These are phyloP conservation scores for Kurtzmaniella quercitrusa DNA, from an alignment of 1,139 yeast species.

Conservation along the genomic window DNA sequence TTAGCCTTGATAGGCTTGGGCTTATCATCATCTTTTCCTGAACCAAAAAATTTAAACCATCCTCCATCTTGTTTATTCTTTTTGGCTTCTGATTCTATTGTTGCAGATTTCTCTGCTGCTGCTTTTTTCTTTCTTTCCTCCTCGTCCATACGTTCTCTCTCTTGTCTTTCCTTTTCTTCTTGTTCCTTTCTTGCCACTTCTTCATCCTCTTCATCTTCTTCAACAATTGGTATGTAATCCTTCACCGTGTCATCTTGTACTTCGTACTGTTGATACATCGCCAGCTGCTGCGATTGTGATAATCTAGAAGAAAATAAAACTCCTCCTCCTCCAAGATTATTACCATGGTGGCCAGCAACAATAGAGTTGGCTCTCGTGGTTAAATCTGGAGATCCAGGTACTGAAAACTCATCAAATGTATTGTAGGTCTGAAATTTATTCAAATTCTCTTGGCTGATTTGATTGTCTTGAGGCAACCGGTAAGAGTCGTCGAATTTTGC, in stretches of 20 bases:
- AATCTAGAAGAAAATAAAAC: conserved; percentile 34
- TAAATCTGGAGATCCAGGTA: conserved; percentile 45
- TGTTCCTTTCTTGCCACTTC: conserved; percentile 12
- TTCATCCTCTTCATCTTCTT: conserved; percentile 43
- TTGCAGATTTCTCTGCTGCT: conserved; percentile 11
- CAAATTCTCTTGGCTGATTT: conserved; percentile 4
- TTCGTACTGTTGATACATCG: conserved; percentile 44
- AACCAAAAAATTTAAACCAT: conserved; percentile 47
- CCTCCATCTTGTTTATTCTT: conserved; percentile 18
- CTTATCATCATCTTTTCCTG: conserved; percentile 47
- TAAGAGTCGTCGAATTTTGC: conserved; percentile 2
- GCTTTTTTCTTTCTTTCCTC: conserved; percentile 12
- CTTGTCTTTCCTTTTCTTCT: conserved; percentile 11
- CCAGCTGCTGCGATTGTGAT: conserved; percentile 45
- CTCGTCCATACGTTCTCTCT: conserved; percentile 13
- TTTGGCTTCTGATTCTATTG: conserved; percentile 12
- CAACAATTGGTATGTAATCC: conserved; percentile 42
- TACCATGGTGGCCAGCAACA: conserved; percentile 24
- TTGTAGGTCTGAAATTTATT: conserved; percentile 26
- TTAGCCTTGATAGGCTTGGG: conserved; percentile 81
- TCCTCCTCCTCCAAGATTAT: conserved; percentile 11
- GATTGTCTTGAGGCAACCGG: background rate
- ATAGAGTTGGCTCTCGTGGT: conserved; percentile 47
- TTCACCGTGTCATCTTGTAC: conserved; percentile 45
- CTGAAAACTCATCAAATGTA: conserved; percentile 40